A percentile compares a stretch with the other conserved stretches of the same genome.
phyloP scores from a whole-genome alignment of 2,329 filamentous ascomycete species.

The Colletotrichum filicis region DNA sequence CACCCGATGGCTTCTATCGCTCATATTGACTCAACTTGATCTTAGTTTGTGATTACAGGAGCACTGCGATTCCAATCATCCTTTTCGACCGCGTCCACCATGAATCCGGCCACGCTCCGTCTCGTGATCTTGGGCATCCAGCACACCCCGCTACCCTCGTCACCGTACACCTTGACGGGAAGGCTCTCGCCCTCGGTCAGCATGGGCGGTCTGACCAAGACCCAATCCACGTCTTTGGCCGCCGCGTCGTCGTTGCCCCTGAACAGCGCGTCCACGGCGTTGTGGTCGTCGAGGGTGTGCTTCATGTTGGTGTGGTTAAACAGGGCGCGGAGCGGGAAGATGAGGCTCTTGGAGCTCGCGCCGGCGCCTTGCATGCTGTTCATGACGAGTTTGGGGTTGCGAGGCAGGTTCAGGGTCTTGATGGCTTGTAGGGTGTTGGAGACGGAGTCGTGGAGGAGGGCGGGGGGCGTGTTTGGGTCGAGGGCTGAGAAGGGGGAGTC shows the following conservation, averaged over 20 bases:
- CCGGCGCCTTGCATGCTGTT: conserved; percentile 63
- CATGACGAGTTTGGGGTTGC: conserved; percentile 54
- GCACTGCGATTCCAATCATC: conserved; percentile 53
- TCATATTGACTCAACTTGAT: background rate
- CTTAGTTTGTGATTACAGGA: conserved; percentile 58
- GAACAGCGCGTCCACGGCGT: conserved; percentile 54
- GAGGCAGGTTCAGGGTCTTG: conserved; percentile 44
- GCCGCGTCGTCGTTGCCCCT: conserved; percentile 43
- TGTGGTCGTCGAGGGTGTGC: conserved; percentile 59
- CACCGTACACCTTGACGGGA: conserved; percentile 51
- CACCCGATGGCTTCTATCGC: background rate
- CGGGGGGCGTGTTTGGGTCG: conserved; percentile 47
- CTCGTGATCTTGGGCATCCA: conserved; percentile 51
- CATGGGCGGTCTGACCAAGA: conserved; percentile 57
- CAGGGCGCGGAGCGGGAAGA: conserved; percentile 53
- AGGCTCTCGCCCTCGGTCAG: conserved; percentile 51
- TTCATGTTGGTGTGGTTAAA: conserved; percentile 59
- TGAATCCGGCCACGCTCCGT: conserved; percentile 55
- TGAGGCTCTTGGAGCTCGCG: conserved; percentile 53
- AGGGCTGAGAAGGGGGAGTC: conserved; percentile 59
- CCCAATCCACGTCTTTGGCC: conserved; percentile 47
- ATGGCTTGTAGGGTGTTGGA: conserved; percentile 49
- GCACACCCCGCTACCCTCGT: conserved; percentile 53
- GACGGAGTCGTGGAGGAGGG: conserved; percentile 58
- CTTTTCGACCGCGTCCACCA: conserved; percentile 55